Percentiles rank a stretch among this genome's conserved stretches.
Evolutionary conservation across 345 rosid genomes (phyloP).

Genomic region (Corchorus olitorius): DNA sequence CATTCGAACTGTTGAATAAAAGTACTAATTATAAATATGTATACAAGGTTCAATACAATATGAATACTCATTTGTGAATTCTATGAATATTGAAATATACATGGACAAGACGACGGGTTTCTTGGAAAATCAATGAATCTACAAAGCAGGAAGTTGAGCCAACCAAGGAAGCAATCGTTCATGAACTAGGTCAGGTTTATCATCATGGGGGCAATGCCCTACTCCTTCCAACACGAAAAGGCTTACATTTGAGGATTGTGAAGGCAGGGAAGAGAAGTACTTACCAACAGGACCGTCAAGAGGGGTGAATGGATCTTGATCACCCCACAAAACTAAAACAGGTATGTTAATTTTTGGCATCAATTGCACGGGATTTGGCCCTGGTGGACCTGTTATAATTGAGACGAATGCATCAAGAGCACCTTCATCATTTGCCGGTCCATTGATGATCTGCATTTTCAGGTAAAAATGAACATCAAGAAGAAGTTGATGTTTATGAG

Average conservation of each 20-base stretch:
- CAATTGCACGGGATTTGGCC: conserved; percentile 71
- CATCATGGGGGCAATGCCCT: conserved; percentile 94
- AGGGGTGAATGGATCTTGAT: conserved; percentile 83
- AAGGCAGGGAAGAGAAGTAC: conserved; percentile 71
- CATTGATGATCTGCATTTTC: conserved; percentile 65
- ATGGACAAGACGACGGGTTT: background rate
- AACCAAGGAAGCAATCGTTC: conserved; percentile 81
- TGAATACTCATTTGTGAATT: no score
- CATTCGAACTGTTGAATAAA: no score
- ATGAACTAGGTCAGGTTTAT: conserved; percentile 75
- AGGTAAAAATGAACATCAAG: background rate
- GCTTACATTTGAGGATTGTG: conserved; percentile 53
- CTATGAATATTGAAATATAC: background rate
- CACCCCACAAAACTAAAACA: conserved; percentile 81
- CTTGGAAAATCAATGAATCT: conserved; percentile 1
- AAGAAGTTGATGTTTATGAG: background rate
- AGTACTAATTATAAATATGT: no score
- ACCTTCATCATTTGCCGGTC: conserved; percentile 76
- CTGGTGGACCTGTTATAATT: conserved; percentile 90
- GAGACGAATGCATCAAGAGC: conserved; percentile 91
- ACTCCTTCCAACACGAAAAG: conserved; percentile 69
- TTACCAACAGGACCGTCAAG: conserved; percentile 85
- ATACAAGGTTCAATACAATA: no score
- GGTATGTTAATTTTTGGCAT: conserved; percentile 61
- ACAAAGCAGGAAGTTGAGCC: conserved; percentile 34